Evolutionary conservation across 2,329 filamentous ascomycete species (phyloP).

Genomic region (Penicillium expansum): DNA sequence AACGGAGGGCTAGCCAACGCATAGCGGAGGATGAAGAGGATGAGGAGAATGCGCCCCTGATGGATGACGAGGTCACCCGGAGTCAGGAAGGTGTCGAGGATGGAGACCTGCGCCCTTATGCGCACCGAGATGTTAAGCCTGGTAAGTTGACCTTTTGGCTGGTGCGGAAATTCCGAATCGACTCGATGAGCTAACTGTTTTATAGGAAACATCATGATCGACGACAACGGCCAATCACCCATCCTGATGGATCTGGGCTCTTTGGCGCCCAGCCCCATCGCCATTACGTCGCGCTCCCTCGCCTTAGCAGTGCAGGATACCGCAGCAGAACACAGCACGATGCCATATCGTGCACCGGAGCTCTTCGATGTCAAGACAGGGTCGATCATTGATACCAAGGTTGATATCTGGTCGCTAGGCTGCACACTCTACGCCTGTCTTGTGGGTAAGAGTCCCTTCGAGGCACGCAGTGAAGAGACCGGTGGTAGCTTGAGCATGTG

Average conservation of each 20-base stretch:
- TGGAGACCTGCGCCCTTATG: slow-evolving; percentile 74
- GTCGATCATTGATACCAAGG: slow-evolving; percentile 87
- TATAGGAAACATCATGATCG: slow-evolving; percentile 95
- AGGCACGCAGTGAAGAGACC: slow-evolving; percentile 92
- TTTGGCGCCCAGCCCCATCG: slow-evolving; percentile 78
- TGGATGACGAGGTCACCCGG: slow-evolving; percentile 71
- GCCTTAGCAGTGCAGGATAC: slow-evolving; percentile 91
- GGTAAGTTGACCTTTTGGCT: slow-evolving; percentile 52
- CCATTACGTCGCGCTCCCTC: slow-evolving; percentile 84
- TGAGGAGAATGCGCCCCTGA: slow-evolving; percentile 76
- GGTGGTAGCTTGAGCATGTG: slow-evolving; percentile 91
- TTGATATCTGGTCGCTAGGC: slow-evolving; percentile 96
- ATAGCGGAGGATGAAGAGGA: slow-evolving; percentile 67
- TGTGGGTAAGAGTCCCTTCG: slow-evolving; percentile 94
- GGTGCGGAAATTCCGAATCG: neutral
- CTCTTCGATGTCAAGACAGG: slow-evolving; percentile 97
- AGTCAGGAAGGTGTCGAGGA: slow-evolving; percentile 66
- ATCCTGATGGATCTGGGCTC: slow-evolving; percentile 98
- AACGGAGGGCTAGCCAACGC: slow-evolving; percentile 45
- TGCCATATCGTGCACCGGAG: slow-evolving; percentile 97
- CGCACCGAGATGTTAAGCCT: slow-evolving; percentile 96
- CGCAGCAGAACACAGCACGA: slow-evolving; percentile 93
- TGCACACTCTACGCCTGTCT: slow-evolving; percentile 98
- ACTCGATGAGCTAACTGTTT: neutral
- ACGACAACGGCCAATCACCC: slow-evolving; percentile 79